Evolutionary conservation across 2,329 filamentous ascomycete species (phyloP), one percentile per base, ranked within the genome.

Genomic region (Verticillium longisporum): DNA sequence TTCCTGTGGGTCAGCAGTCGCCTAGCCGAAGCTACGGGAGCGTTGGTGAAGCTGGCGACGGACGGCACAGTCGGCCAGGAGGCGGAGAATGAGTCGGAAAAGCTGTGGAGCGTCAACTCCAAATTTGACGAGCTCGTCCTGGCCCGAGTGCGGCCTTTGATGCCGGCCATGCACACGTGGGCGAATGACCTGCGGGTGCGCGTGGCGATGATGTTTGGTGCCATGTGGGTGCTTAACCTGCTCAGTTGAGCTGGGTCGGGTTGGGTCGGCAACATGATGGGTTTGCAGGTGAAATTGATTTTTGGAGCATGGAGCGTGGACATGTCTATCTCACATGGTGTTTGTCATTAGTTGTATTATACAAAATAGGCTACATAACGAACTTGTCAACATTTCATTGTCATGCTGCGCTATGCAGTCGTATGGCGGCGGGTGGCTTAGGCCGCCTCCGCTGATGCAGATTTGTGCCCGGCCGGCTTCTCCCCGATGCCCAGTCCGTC

Each of bases 1-100:
- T 70, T 71, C 61, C 58, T 71, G 11, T 71, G 69, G 69, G 61
- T 70, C 33, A 71, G 69, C 38, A 64, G 68, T 57, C 54, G 62
- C 5, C 65, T 69, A n/a, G 62, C 68, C 3, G 68, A 69, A 26
- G 67, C 69, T 6, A 70, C 69, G 0, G 63, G 62, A 2, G 37
- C 36, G 6, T 64, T 71, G 3, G 68, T 70, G 26, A 68, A 68
- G 50, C n/a, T 71, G 4, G 34, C 69, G 15, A 64, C 65, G 5
- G 53, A 55, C 15, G 53, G 53, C 26, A 34, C 26, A 4, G 53
- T 32, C 15, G 53, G 53, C 53, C 26, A 34, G 53, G 53, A 55
- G 53, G 26, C 26, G 26, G 15, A 11, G 26, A 26, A 10, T 13
- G 53, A 34, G 53, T 32, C 32, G 26, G 53, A 55, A 18, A 55